Conservation (phyloP, 2,329 filamentous ascomycete genomes). For the Neonectria punicea region DNA sequence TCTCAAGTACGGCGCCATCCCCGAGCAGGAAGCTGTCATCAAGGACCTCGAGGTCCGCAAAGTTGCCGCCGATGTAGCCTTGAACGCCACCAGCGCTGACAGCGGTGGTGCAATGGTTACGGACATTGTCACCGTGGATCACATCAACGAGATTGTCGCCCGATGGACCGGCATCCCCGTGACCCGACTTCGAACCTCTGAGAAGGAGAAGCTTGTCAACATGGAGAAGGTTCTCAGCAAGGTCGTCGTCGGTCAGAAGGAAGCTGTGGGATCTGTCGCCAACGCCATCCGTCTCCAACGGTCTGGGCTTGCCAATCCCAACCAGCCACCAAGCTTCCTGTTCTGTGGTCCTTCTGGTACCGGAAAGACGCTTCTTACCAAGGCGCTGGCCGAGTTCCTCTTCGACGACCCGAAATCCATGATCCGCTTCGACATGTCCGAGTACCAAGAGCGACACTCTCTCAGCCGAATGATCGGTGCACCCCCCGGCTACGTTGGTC, state of each 20-base stretch:
- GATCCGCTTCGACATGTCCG: conserved; percentile 99
- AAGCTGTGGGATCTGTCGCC: conserved; percentile 91
- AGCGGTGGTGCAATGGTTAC: conserved; percentile 80
- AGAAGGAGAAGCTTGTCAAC: conserved; percentile 97
- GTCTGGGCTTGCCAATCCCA: conserved; percentile 93
- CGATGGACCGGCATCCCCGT: conserved; percentile 99
- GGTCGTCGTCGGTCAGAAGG: conserved; percentile 91
- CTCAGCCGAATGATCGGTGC: conserved; percentile 98
- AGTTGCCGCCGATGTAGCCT: conserved; percentile 77
- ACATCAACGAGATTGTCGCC: conserved; percentile 98
- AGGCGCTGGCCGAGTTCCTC: conserved; percentile 95
- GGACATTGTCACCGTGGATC: conserved; percentile 93
- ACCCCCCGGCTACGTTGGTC: conserved; percentile 95
- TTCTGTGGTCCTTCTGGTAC: conserved; percentile 99
- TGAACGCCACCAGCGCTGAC: conserved; percentile 66
- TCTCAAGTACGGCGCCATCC: conserved; percentile 96
- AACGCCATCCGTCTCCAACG: conserved; percentile 96
- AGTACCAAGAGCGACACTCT: conserved; percentile 97
- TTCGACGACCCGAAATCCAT: conserved; percentile 98
- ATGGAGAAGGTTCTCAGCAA: conserved; percentile 91
- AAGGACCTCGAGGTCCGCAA: conserved; percentile 84
- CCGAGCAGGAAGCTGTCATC: conserved; percentile 86
- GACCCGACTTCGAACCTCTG: conserved; percentile 89
- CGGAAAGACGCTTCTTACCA: conserved; percentile 96
- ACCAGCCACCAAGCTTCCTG: conserved; percentile 96